Percentiles rank a stretch among this genome's conserved stretches.
Conservation (phyloP, 176 grass and related monocot genomes). For the Eremochloa ophiuroides region DNA sequence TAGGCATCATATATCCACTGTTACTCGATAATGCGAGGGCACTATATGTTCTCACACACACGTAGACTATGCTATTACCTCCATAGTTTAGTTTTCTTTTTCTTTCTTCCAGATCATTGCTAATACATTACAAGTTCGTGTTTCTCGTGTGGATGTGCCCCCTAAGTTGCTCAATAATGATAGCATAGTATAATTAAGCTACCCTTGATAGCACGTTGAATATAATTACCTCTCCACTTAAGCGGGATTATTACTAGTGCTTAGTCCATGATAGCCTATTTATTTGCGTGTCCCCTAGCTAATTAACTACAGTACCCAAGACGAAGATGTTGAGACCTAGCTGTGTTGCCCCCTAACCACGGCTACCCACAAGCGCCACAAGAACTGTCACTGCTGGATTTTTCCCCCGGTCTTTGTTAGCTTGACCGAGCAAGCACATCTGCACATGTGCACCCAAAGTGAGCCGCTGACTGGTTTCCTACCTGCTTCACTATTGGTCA, state of each 20-base stretch:
- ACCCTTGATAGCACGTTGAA: neutral
- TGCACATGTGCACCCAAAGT: too few relatives aligned
- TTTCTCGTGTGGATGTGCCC: neutral
- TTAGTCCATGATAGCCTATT: conserved; percentile 2
- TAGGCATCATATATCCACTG: neutral
- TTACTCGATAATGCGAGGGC: neutral
- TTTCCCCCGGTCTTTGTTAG: too few relatives aligned
- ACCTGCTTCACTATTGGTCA: neutral
- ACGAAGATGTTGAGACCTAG: neutral
- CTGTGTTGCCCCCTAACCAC: too few relatives aligned
- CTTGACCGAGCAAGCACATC: too few relatives aligned
- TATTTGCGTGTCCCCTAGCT: neutral
- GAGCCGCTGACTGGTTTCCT: neutral
- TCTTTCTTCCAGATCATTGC: neutral
- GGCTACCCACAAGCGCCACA: too few relatives aligned
- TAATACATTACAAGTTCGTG: neutral
- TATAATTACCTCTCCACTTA: neutral
- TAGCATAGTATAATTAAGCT: neutral
- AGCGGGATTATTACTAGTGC: neutral
- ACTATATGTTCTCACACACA: neutral
- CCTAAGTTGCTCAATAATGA: neutral
- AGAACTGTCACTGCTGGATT: too few relatives aligned
- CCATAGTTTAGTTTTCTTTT: neutral
- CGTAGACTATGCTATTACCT: too few relatives aligned
- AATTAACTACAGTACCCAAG: neutral